Percentiles rank a stretch among this genome's conserved stretches.
phyloP scores from a whole-genome alignment of 768 basidiomycete species.

The Serpula lacrymans region DNA sequence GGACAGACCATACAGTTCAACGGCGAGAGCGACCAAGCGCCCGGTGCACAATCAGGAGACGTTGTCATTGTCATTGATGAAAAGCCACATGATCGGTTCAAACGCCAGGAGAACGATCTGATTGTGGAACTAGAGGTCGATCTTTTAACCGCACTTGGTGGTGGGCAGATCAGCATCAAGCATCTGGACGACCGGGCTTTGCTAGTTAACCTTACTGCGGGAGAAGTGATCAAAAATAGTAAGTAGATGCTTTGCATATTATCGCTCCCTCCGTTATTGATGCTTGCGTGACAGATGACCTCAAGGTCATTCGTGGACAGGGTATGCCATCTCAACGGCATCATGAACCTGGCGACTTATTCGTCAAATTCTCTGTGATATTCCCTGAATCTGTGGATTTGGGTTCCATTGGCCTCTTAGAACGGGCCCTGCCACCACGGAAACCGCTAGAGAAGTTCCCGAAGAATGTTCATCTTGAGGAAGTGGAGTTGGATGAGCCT shows the following conservation, averaged over 20 bases:
- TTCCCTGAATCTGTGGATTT: slow-evolving; percentile 86
- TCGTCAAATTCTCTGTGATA: slow-evolving; percentile 77
- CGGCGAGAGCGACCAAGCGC: slow-evolving; percentile 92
- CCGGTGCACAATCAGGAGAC: slow-evolving; percentile 86
- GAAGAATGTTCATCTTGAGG: slow-evolving; percentile 73
- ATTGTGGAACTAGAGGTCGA: slow-evolving; percentile 87
- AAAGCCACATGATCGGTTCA: slow-evolving; percentile 86
- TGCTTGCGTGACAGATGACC: slow-evolving; percentile 50
- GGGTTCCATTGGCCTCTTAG: slow-evolving; percentile 65
- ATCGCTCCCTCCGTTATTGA: slow-evolving; percentile 1
- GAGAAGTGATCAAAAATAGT: slow-evolving; percentile 95
- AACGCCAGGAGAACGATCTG: slow-evolving; percentile 85
- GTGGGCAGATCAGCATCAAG: slow-evolving; percentile 84
- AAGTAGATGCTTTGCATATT: slow-evolving; percentile 30
- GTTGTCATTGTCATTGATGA: slow-evolving; percentile 94
- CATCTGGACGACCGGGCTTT: slow-evolving; percentile 93
- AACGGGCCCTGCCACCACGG: slow-evolving; percentile 82
- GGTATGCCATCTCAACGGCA: slow-evolving; percentile 99
- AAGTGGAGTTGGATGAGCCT: slow-evolving; percentile 77
- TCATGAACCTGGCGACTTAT: slow-evolving; percentile 94
- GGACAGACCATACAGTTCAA: slow-evolving; percentile 86
- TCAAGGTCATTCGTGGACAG: slow-evolving; percentile 91
- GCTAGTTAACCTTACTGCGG: slow-evolving; percentile 78
- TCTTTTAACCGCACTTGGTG: slow-evolving; percentile 88
- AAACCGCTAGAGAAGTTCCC: slow-evolving; percentile 60